These are phyloP conservation scores for Phoenix roebelenii DNA, from an alignment of 176 grass and related monocot species.

Conservation along the genomic window DNA sequence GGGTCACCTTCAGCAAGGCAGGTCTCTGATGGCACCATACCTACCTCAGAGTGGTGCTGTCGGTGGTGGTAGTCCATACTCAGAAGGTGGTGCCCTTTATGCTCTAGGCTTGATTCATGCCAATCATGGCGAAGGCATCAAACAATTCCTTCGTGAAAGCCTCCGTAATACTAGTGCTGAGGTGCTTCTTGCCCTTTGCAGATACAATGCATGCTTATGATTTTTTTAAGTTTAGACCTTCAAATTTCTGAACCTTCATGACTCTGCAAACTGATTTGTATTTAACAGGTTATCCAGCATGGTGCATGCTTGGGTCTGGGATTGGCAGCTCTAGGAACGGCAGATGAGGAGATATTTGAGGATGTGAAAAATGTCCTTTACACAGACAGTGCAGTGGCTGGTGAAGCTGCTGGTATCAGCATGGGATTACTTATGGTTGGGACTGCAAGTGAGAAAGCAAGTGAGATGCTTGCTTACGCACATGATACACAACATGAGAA, in stretches of 20 bases:
- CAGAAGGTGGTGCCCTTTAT: constrained; percentile 97
- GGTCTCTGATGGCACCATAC: constrained; percentile 97
- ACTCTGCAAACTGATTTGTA: not conserved
- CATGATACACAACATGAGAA: constrained; percentile 99
- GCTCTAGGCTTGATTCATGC: constrained; percentile 98
- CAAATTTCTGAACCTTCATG: no score
- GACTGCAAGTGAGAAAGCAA: constrained; percentile 78
- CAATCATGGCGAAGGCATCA: constrained; percentile 98
- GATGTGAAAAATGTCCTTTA: constrained; percentile 96
- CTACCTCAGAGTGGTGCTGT: constrained; percentile 91
- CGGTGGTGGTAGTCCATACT: constrained; percentile 91
- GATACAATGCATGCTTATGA: no score
- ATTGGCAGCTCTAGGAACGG: constrained; percentile 83
- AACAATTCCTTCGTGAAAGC: constrained; percentile 91
- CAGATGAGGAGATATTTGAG: constrained; percentile 94
- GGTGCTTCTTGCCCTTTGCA: constrained; percentile 24
- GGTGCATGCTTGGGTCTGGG: constrained; percentile 95
- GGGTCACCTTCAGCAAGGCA: constrained; percentile 96
- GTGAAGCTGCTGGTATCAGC: constrained; percentile 95
- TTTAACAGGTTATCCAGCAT: constrained; percentile 84
- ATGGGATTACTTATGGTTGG: constrained; percentile 99
- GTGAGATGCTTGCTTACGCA: constrained; percentile 92
- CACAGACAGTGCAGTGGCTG: constrained; percentile 85
- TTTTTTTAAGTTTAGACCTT: no score
- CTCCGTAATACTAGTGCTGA: constrained; percentile 83